A percentile compares a stretch with the other conserved stretches of the same genome.
These are phyloP conservation scores for Paratinospora sagittata DNA, from an alignment of 164 flowering plant species.

Conservation along the genomic window DNA sequence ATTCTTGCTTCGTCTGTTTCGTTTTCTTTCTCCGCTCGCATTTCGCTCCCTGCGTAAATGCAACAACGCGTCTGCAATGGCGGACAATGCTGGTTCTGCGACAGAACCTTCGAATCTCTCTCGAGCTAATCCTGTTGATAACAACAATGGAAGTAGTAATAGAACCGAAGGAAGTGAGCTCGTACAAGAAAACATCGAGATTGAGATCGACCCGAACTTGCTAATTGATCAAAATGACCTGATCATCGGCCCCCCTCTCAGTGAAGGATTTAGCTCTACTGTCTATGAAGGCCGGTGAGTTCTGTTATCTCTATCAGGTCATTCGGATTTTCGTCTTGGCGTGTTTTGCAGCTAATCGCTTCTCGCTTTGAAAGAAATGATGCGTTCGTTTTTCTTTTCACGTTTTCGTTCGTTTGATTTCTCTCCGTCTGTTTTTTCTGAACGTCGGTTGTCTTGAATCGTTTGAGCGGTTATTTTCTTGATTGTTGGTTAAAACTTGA, in stretches of 20 bases:
- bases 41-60: constrained; percentile 8
- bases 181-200: neutral
- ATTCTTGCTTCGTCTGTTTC: too few relatives aligned
- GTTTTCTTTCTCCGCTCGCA: too few relatives aligned
- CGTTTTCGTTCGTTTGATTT: too few relatives aligned
- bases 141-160: neutral
- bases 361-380: neutral
- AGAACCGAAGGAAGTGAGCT: neutral
- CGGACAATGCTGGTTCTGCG: neutral
- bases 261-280: constrained; percentile 16
- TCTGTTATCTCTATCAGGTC: neutral
- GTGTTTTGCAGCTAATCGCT: neutral
- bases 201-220: constrained; percentile 9
- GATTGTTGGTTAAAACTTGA: too few relatives aligned
- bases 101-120: constrained; percentile 5
- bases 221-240: constrained; percentile 13
- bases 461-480: too few relatives aligned
- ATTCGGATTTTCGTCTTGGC: too few relatives aligned
- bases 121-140: neutral
- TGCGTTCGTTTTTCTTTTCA: neutral
- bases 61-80: neutral
- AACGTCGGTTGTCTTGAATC: too few relatives aligned
- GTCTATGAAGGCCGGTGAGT: constrained; percentile 22
- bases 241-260: constrained; percentile 9
- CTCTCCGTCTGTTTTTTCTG: too few relatives aligned